These are phyloP conservation scores for Biscutella laevigata DNA, from an alignment of 441 rosid genomes.

Conservation along the genomic window DNA sequence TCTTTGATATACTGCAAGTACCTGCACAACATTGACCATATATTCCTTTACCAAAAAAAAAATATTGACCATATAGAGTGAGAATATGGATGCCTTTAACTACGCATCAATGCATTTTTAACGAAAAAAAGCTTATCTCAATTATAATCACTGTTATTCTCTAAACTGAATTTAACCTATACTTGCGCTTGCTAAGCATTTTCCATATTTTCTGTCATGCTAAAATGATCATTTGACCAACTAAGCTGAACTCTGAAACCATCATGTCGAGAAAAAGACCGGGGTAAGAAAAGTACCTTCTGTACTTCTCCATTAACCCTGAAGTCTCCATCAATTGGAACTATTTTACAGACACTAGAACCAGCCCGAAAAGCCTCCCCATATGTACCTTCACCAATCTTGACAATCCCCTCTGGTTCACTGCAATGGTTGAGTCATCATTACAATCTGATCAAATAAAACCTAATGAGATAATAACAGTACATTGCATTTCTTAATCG, in stretches of 20 bases:
- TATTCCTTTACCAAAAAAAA: no score
- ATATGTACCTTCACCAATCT: constrained; percentile 95
- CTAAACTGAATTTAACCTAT: neutral
- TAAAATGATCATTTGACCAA: constrained; percentile 15
- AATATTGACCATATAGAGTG: no score
- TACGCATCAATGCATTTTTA: neutral
- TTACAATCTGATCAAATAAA: constrained; percentile 7
- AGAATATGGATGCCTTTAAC: neutral
- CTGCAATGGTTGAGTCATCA: constrained; percentile 33
- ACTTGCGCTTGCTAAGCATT: neutral
- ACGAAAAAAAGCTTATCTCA: neutral
- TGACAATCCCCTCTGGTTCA: constrained; percentile 54
- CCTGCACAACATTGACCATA: constrained; percentile 4
- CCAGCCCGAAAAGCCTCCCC: constrained; percentile 94
- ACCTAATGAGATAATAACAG: constrained; percentile 9
- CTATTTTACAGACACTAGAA: constrained; percentile 78
- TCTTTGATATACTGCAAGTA: neutral
- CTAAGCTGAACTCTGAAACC: neutral
- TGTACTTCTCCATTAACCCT: constrained; percentile 87
- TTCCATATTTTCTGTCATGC: neutral
- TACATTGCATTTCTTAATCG: neutral
- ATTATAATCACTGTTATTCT: neutral
- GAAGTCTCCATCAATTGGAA: constrained; percentile 85
- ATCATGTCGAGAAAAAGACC: constrained; percentile 3
- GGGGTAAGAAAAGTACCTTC: constrained; percentile 43